Evolutionary conservation across 441 rosid species (phyloP).

Genomic region (Arabidopsis lyrata): DNA sequence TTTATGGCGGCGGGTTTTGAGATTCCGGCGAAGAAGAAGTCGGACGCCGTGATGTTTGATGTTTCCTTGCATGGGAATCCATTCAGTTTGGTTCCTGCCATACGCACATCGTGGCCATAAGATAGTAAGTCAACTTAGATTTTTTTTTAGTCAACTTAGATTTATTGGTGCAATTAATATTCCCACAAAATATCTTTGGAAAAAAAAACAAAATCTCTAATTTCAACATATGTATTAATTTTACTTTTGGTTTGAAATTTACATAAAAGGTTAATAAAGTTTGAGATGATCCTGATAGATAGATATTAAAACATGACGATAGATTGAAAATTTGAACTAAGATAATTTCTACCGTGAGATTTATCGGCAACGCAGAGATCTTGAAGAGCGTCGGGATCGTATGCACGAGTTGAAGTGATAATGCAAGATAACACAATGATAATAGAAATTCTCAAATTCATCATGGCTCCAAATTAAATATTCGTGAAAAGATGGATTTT

Average conservation of each 20-base stretch:
- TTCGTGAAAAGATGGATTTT: neutral
- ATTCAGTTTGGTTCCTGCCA: slow-evolving; percentile 63
- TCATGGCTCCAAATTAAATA: slow-evolving; percentile 19
- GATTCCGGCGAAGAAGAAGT: slow-evolving; percentile 75
- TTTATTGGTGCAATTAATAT: neutral
- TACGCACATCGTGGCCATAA: neutral
- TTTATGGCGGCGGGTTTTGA: slow-evolving; percentile 66
- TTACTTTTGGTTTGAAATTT: neutral
- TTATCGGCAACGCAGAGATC: slow-evolving; percentile 78
- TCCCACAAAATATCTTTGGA: neutral
- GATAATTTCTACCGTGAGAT: slow-evolving; percentile 54
- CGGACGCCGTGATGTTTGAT: slow-evolving; percentile 60
- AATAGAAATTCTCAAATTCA: slow-evolving; percentile 14
- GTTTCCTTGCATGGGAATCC: slow-evolving; percentile 81
- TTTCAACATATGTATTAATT: neutral
- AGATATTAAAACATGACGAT: neutral
- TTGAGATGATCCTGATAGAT: neutral
- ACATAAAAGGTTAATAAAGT: neutral
- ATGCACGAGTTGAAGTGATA: slow-evolving; percentile 50
- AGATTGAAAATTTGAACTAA: neutral
- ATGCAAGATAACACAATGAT: slow-evolving; percentile 31
- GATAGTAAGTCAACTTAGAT: too few relatives aligned
- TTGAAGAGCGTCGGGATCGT: slow-evolving; percentile 83
- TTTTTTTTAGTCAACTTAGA: too few relatives aligned
- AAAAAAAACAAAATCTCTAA: neutral